These are phyloP conservation scores for Oryza glumipatula DNA, from an alignment of 176 grass and related monocot genomes.

Conservation along the genomic window DNA sequence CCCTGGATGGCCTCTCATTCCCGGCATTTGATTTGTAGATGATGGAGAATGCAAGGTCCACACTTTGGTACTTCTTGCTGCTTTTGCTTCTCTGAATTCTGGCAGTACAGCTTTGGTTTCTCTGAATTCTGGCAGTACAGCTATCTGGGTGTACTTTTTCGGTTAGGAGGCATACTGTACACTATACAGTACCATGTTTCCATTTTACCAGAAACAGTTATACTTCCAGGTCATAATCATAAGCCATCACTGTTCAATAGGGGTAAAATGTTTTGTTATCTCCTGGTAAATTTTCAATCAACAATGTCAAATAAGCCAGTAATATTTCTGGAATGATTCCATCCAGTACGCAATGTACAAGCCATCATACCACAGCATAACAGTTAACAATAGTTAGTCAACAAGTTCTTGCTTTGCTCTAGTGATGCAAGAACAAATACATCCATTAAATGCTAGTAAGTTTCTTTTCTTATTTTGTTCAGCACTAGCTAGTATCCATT, in stretches of 20 bases:
- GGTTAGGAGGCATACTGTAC: not conserved
- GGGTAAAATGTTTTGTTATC: no score
- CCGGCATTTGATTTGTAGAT: conserved; percentile 19
- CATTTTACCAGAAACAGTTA: not conserved
- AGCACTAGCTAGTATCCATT: not conserved
- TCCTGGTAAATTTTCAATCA: not conserved
- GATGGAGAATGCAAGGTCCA: not conserved
- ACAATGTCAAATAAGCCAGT: not conserved
- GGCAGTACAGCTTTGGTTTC: not conserved
- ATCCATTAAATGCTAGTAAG: not conserved
- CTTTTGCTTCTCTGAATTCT: not conserved
- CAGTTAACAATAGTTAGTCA: not conserved
- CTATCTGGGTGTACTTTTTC: not conserved
- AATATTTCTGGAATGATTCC: not conserved
- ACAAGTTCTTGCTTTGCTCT: not conserved
- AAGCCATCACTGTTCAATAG: not conserved
- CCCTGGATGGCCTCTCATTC: conserved; percentile 39
- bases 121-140: not conserved
- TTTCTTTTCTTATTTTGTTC: not conserved
- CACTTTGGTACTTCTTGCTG: not conserved
- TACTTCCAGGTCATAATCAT: not conserved
- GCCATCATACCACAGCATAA: not conserved
- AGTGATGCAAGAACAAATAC: not conserved
- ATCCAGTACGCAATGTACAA: not conserved
- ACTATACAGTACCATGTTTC: not conserved